phyloP scores from a whole-genome alignment of 441 rosid species.

The Eutrema salsugineum region DNA sequence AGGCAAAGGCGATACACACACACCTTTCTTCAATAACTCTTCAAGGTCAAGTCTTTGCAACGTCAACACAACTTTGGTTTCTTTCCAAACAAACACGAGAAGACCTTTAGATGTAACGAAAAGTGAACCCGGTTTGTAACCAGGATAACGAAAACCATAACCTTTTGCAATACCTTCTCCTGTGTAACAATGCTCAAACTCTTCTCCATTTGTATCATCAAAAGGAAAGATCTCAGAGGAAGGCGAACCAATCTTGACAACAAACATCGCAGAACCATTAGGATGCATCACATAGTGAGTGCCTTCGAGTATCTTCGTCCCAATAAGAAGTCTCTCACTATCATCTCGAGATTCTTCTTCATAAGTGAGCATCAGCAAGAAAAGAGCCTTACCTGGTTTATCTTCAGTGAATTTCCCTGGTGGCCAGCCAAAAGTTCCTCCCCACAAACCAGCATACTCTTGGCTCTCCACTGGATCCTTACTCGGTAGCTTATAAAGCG shows the following conservation, averaged over 20 bases:
- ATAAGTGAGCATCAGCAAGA: slow-evolving; percentile 69
- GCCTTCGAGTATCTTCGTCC: slow-evolving; percentile 82
- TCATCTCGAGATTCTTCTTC: slow-evolving; percentile 54
- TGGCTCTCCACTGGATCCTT: slow-evolving; percentile 32
- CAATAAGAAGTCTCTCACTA: slow-evolving; percentile 11
- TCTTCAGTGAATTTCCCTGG: slow-evolving; percentile 67
- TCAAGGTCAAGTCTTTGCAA: slow-evolving; percentile 70
- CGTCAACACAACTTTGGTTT: slow-evolving; percentile 65
- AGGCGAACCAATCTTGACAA: slow-evolving; percentile 63
- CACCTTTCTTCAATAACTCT: slow-evolving; percentile 80
- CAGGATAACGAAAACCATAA: slow-evolving; percentile 89
- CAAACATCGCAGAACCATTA: slow-evolving; percentile 87
- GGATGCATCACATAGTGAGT: slow-evolving; percentile 80
- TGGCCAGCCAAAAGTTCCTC: slow-evolving; percentile 91
- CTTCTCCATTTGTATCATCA: slow-evolving; percentile 47
- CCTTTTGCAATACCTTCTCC: slow-evolving; percentile 86
- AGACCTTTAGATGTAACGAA: slow-evolving; percentile 55
- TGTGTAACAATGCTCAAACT: slow-evolving; percentile 38
- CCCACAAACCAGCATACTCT: slow-evolving; percentile 65
- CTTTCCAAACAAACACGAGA: slow-evolving; percentile 88
- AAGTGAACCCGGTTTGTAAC: slow-evolving; percentile 80
- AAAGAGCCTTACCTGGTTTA: slow-evolving; percentile 73
- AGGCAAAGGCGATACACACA: slow-evolving; percentile 56
- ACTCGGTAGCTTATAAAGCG: slow-evolving; percentile 73
- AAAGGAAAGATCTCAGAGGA: slow-evolving; percentile 68